Conservation (phyloP, 2,329 filamentous ascomycete species). For the Purpureocillium takamizusanense region DNA sequence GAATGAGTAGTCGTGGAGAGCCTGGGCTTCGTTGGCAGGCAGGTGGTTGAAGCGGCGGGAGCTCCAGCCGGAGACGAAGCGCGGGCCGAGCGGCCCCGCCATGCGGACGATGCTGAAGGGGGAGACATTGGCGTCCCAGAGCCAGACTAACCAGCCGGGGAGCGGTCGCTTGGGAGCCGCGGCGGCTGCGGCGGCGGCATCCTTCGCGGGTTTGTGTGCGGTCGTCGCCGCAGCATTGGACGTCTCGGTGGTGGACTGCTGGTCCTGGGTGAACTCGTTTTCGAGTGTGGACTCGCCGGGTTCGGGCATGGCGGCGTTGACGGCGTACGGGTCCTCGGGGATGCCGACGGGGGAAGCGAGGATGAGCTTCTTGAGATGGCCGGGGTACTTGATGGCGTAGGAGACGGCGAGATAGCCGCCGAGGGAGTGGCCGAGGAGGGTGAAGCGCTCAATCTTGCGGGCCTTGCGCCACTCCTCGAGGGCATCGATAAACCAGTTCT, state of each 20-base stretch:
- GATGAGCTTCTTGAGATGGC: conserved; percentile 89
- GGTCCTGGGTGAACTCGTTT: conserved; percentile 73
- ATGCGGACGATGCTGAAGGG: conserved; percentile 87
- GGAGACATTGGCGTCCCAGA: conserved; percentile 96
- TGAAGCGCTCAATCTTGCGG: conserved; percentile 86
- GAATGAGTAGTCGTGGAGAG: conserved; percentile 89
- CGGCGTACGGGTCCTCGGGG: conserved; percentile 86
- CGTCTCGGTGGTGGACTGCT: conserved; percentile 37
- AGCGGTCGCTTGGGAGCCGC: conserved; percentile 44
- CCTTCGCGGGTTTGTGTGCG: conserved; percentile 12
- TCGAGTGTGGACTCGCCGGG: conserved; percentile 62
- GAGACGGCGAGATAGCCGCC: conserved; percentile 93
- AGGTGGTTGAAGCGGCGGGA: conserved; percentile 86
- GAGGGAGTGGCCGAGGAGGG: conserved; percentile 83
- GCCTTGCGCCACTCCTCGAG: conserved; percentile 91
- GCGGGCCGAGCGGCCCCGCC: conserved; percentile 80
- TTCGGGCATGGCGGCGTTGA: conserved; percentile 71
- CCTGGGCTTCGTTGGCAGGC: conserved; percentile 67
- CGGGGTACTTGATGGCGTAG: conserved; percentile 94
- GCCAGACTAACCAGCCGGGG: conserved; percentile 80
- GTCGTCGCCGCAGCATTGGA: neutral
- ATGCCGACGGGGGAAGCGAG: conserved; percentile 91
- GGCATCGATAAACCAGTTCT: conserved; percentile 92
- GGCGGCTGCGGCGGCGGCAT: conserved; percentile 28
- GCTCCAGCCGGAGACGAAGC: conserved; percentile 92